phyloP scores from a whole-genome alignment of 164 flowering plant species.

The Platanus orientalis region DNA sequence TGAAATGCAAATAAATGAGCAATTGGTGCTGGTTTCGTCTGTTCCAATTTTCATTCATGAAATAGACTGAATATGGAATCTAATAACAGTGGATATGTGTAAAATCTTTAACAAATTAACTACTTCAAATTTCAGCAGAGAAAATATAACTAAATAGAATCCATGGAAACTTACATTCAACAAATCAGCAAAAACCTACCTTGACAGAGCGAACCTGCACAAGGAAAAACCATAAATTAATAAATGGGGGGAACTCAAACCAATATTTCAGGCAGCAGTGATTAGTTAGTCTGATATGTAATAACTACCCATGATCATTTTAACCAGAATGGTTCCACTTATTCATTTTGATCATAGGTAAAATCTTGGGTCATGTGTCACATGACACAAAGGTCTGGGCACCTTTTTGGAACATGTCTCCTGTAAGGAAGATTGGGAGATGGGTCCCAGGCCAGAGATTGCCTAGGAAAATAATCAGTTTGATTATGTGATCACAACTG shows the following conservation, averaged over 20 bases:
- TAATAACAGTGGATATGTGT: not conserved
- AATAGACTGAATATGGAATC: not conserved
- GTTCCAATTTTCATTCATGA: not conserved
- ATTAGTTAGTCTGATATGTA: not conserved
- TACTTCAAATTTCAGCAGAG: not conserved
- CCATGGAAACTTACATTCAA: slow-evolving; percentile 24
- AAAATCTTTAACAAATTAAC: not conserved
- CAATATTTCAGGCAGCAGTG: not conserved
- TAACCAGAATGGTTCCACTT: too few species aligned
- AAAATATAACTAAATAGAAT: not conserved
- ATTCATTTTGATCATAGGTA: too few species aligned
- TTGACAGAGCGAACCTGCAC: slow-evolving; percentile 93
- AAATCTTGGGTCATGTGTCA: too few species aligned
- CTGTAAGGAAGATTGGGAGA: too few species aligned
- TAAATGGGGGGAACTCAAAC: not conserved
- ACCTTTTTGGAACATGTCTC: too few species aligned
- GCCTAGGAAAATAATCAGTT: too few species aligned
- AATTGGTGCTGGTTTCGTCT: not conserved
- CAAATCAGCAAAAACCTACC: slow-evolving; percentile 53
- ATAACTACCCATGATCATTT: not conserved
- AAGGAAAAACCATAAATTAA: slow-evolving; percentile 4
- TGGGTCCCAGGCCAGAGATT: too few species aligned
- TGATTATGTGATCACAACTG: too few species aligned
- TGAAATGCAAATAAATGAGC: not conserved
- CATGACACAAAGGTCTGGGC: too few species aligned